A percentile compares a stretch with the other conserved stretches of the same genome.
phyloP scores from a whole-genome alignment of 2,329 filamentous ascomycete genomes.

The Colletotrichum magnum region DNA sequence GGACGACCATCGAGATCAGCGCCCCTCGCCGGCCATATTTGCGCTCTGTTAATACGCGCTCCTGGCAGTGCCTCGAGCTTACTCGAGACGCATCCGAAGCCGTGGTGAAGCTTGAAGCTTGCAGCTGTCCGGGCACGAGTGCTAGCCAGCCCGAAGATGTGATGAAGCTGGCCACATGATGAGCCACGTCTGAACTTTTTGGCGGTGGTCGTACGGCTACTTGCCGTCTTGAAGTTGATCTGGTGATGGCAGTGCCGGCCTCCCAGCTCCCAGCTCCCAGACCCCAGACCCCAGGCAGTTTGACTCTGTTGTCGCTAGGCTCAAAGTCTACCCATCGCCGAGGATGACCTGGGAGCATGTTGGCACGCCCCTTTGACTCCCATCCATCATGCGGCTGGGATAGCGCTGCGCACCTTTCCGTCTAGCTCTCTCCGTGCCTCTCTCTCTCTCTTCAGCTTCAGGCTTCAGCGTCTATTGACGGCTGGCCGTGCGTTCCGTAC shows the following conservation, averaged over 20 bases:
- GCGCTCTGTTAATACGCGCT: constrained; percentile 5
- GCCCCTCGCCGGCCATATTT: background rate
- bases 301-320: constrained; percentile 9
- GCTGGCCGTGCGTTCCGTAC: constrained; percentile 38
- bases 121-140: constrained; percentile 31
- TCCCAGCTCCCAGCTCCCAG: background rate
- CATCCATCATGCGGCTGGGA: constrained; percentile 6
- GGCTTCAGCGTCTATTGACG: constrained; percentile 16
- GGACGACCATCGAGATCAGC: constrained; percentile 35
- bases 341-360: background rate
- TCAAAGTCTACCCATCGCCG: constrained; percentile 16
- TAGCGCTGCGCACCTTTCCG: constrained; percentile 8
- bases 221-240: background rate
- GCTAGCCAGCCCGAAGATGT: constrained; percentile 28
- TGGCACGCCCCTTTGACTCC: background rate
- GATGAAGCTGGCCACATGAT: constrained; percentile 22
- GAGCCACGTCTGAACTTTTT: constrained; percentile 12
- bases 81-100: constrained; percentile 33
- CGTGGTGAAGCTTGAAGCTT: constrained; percentile 35
- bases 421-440: background rate
- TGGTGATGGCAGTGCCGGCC: constrained; percentile 11
- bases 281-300: constrained; percentile 8
- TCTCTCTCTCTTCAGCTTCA: background rate
- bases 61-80: background rate
- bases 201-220: too few relatives aligned